These are phyloP conservation scores for Cryptococcus sp. DNA, from an alignment of 1,284 basidiomycete species.

Conservation along the genomic window DNA sequence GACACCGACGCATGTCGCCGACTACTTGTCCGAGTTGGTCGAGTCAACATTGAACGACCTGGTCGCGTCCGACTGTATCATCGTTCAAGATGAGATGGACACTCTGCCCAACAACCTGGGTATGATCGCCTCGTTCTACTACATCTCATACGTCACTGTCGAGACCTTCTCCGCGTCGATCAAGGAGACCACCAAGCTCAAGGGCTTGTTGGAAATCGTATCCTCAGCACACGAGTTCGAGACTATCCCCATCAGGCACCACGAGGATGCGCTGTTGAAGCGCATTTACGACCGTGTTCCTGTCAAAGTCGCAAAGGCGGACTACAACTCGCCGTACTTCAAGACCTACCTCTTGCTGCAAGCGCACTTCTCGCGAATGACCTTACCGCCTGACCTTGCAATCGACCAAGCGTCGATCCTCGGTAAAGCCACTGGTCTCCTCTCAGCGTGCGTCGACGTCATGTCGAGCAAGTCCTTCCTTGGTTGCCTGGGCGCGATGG, in stretches of 20 bases:
- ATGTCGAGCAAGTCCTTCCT: slow-evolving; percentile 96
- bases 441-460: slow-evolving; percentile 94
- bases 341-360: slow-evolving; percentile 96
- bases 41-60: slow-evolving; percentile 90
- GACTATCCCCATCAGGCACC: slow-evolving; percentile 86
- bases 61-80: slow-evolving; percentile 91
- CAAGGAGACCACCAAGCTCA: slow-evolving; percentile 95
- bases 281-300: slow-evolving; percentile 97
- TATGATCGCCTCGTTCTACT: slow-evolving; percentile 82
- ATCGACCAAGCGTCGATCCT: slow-evolving; percentile 86
- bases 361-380: slow-evolving; percentile 92
- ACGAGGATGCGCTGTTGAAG: slow-evolving; percentile 76
- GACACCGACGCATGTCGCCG: slow-evolving; percentile 87
- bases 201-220: slow-evolving; percentile 93
- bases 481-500: slow-evolving; percentile 95
- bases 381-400: slow-evolving; percentile 87
- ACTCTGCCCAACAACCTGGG: slow-evolving; percentile 86
- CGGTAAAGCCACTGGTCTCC: slow-evolving; percentile 83
- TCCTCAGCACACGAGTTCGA: slow-evolving; percentile 97
- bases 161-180: slow-evolving; percentile 96
- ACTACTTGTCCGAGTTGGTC: slow-evolving; percentile 93
- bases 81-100: slow-evolving; percentile 92
- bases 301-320: slow-evolving; percentile 82
- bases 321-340: slow-evolving; percentile 94
- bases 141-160: slow-evolving; percentile 80